Percentiles rank a stretch among this genome's conserved stretches.
These are phyloP conservation scores for Euphorbia tirucalli DNA, from an alignment of 345 rosid species.

Conservation along the genomic window DNA sequence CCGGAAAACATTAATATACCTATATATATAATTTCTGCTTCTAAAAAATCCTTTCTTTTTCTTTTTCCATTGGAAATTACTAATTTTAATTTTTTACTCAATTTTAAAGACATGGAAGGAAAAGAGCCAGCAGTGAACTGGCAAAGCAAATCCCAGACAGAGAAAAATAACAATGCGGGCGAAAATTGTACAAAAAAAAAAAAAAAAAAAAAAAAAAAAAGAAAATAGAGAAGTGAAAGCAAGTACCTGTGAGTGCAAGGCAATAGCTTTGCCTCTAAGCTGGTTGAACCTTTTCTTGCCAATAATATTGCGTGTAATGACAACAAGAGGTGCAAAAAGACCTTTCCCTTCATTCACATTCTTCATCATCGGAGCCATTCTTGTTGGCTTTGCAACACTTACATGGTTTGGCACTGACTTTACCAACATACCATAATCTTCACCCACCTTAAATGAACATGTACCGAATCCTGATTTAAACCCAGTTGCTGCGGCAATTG, in stretches of 20 bases:
- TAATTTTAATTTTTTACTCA: not conserved
- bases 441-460: conserved; percentile 46
- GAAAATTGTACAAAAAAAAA: too few relatives aligned
- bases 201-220: too few relatives aligned
- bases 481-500: conserved; percentile 52
- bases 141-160: too few relatives aligned
- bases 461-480: conserved; percentile 36
- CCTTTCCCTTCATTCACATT: conserved; percentile 97
- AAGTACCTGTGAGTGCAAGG: conserved; percentile 88
- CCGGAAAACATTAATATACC: too few relatives aligned
- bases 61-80: not conserved
- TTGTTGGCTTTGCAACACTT: conserved; percentile 43
- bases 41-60: too few relatives aligned
- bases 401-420: conserved; percentile 41
- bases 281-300: conserved; percentile 94
- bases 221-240: not conserved
- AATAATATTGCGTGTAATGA: conserved; percentile 58
- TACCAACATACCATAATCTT: conserved; percentile 38
- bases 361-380: conserved; percentile 66
- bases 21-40: too few relatives aligned
- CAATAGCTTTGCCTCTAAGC: conserved; percentile 93
- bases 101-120: too few relatives aligned
- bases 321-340: conserved; percentile 76
- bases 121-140: too few relatives aligned
- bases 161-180: too few relatives aligned